A percentile compares a stretch with the other conserved stretches of the same genome.
These are phyloP conservation scores for Paracorniculantispora psalliotae DNA, from an alignment of 2,329 filamentous ascomycete species.

Conservation along the genomic window DNA sequence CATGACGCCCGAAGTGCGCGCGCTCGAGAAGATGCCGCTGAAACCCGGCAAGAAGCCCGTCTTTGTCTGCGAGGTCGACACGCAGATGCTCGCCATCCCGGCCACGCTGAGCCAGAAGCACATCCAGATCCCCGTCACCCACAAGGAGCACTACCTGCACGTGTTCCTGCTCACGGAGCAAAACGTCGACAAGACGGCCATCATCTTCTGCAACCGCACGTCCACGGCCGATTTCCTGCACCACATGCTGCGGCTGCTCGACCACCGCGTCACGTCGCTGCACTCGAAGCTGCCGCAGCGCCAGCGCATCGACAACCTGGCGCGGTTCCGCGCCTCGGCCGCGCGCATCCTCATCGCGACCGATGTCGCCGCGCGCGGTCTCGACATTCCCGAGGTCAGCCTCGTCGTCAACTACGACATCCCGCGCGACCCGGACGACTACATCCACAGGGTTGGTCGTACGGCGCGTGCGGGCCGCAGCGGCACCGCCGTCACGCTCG, in stretches of 20 bases:
- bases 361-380: constrained; percentile 87
- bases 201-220: constrained; percentile 93
- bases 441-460: constrained; percentile 92
- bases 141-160: constrained; percentile 93
- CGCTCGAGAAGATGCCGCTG: constrained; percentile 71
- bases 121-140: constrained; percentile 81
- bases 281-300: constrained; percentile 83
- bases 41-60: constrained; percentile 67
- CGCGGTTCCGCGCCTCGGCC: constrained; percentile 82
- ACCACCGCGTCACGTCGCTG: constrained; percentile 84
- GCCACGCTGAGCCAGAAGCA: constrained; percentile 78
- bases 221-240: constrained; percentile 84
- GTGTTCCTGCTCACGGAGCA: constrained; percentile 73
- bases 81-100: constrained; percentile 69
- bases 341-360: constrained; percentile 90
- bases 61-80: constrained; percentile 86
- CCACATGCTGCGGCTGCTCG: constrained; percentile 77
- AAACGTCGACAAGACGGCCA: constrained; percentile 72
- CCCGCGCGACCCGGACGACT: constrained; percentile 92
- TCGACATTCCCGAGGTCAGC: constrained; percentile 89
- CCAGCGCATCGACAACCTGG: constrained; percentile 81
- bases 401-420: constrained; percentile 95
- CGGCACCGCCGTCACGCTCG: constrained; percentile 79
- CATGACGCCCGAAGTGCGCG: constrained; percentile 85
- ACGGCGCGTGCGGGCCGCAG: constrained; percentile 85